These are phyloP conservation scores for Tympanopsis confertula DNA, from an alignment of 2,329 filamentous ascomycete genomes.

Conservation along the genomic window DNA sequence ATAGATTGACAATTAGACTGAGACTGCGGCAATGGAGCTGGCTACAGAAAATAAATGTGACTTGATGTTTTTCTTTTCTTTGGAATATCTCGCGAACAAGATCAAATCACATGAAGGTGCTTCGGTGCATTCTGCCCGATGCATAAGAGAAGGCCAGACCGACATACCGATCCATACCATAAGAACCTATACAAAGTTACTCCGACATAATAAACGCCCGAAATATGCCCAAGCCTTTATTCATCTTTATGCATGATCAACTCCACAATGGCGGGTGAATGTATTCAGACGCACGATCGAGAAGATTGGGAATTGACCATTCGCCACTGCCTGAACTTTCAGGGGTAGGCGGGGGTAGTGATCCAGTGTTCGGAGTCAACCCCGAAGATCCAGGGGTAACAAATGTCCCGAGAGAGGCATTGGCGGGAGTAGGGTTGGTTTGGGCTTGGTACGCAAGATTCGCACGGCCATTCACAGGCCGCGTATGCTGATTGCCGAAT, in stretches of 20 bases:
- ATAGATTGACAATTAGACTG: too few species aligned
- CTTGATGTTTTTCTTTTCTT: too few species aligned
- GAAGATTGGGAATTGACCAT: slow-evolving; percentile 29
- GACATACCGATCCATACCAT: too few species aligned
- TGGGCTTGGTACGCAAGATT: background rate
- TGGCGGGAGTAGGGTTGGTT: background rate
- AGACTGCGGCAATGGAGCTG: too few species aligned
- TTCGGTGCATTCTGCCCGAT: too few species aligned
- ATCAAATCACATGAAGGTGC: too few species aligned
- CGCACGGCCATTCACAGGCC: background rate
- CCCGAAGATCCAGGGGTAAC: slow-evolving; percentile 9
- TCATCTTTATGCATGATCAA: slow-evolving; percentile 2
- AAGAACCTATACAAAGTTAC: too few species aligned
- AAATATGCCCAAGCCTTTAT: too few species aligned
- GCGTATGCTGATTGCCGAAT: slow-evolving; percentile 13
- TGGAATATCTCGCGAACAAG: too few species aligned
- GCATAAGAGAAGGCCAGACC: too few species aligned
- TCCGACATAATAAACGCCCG: too few species aligned
- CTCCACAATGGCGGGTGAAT: slow-evolving; percentile 31
- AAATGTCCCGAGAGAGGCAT: slow-evolving; percentile 6
- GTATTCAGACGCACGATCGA: slow-evolving; percentile 31
- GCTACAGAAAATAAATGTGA: too few species aligned
- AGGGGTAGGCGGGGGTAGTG: slow-evolving; percentile 28
- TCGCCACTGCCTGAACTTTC: slow-evolving; percentile 31
- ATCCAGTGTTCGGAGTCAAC: slow-evolving; percentile 19